These are phyloP conservation scores for Suillus clintonianus DNA, from an alignment of 768 basidiomycete genomes.

Conservation along the genomic window DNA sequence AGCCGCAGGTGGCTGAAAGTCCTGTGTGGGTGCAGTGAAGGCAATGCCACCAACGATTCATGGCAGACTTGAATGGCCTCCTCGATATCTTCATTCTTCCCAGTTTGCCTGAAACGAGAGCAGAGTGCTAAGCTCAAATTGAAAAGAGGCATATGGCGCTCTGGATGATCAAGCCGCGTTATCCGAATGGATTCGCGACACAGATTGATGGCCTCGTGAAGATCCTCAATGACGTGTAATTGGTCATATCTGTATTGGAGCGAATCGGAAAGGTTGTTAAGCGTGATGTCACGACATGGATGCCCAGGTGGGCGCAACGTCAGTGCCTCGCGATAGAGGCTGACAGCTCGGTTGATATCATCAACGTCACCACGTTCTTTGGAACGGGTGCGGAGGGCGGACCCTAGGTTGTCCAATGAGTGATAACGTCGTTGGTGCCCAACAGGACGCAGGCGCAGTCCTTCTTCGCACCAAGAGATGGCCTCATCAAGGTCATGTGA, in stretches of 20 bases:
- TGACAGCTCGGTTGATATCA: slow-evolving; percentile 8
- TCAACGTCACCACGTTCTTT: too few species aligned
- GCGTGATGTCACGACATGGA: slow-evolving; percentile 1
- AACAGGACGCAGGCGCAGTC: background rate
- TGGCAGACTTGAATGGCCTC: background rate
- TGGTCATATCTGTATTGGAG: slow-evolving; percentile 1
- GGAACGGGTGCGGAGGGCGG: background rate
- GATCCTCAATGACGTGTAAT: background rate
- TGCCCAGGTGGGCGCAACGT: slow-evolving; percentile 6
- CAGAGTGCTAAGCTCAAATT: background rate
- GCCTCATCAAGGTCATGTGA: background rate
- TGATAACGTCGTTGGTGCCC: background rate
- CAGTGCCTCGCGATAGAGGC: slow-evolving; percentile 7
- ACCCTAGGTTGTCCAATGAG: slow-evolving; percentile 10
- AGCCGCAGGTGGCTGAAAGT: background rate
- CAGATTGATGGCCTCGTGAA: background rate
- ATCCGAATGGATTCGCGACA: background rate
- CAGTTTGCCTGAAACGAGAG: background rate
- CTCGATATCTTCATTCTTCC: background rate
- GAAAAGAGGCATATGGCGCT: background rate
- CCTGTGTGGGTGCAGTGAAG: background rate
- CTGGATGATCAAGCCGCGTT: background rate
- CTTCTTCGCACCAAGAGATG: background rate
- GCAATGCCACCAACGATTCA: background rate
- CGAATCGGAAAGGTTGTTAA: slow-evolving; percentile 17